A percentile compares a stretch with the other conserved stretches of the same genome.
These are phyloP conservation scores for Umbelopsis vinacea DNA, from an alignment of 192 early-diverging fungal species.

Conservation along the genomic window DNA sequence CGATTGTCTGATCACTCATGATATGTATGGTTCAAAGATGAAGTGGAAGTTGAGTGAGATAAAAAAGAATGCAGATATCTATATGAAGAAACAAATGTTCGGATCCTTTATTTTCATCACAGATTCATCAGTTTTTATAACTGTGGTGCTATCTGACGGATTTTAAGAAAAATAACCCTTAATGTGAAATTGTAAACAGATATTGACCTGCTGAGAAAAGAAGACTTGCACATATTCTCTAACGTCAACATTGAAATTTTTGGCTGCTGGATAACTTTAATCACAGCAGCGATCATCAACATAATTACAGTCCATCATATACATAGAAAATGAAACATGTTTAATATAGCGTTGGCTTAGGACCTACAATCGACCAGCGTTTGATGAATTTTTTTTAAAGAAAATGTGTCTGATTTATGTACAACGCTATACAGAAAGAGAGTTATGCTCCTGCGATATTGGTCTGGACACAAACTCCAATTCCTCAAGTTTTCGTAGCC, in stretches of 20 bases:
- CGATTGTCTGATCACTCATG: background rate
- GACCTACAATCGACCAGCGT: too few species aligned
- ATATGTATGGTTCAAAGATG: background rate
- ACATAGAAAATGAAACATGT: too few species aligned
- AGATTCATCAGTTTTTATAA: constrained; percentile 12
- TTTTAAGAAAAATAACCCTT: background rate
- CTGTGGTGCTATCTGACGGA: background rate
- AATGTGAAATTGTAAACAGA: constrained; percentile 20
- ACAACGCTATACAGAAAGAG: too few species aligned
- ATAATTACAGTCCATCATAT: too few species aligned
- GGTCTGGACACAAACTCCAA: background rate
- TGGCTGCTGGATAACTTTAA: background rate
- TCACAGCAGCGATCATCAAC: background rate
- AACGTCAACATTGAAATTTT: constrained; percentile 25
- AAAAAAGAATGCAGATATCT: background rate
- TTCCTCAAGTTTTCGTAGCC: background rate
- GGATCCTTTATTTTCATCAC: background rate
- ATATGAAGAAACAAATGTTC: background rate
- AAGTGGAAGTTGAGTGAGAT: background rate
- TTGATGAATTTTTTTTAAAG: too few species aligned
- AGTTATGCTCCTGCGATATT: background rate
- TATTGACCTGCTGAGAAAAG: background rate
- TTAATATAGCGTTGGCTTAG: too few species aligned
- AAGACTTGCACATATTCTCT: background rate
- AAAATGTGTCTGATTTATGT: too few species aligned